Conservation (phyloP, 2,329 filamentous ascomycete species). For the Colletotrichum paranaense region DNA sequence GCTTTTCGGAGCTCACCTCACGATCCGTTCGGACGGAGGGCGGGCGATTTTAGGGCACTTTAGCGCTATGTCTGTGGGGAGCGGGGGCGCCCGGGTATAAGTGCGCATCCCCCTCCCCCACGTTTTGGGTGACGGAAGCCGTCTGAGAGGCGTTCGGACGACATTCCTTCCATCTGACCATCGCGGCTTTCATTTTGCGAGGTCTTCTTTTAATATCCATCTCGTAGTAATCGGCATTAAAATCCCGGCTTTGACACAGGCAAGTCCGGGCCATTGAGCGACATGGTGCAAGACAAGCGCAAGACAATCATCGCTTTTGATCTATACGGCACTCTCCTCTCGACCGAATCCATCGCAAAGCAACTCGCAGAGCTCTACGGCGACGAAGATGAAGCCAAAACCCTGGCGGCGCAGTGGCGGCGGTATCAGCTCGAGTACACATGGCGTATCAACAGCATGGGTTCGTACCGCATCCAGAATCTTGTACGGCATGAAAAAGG, state of each 20-base stretch:
- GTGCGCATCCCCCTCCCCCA: constrained; percentile 11
- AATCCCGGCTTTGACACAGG: neutral
- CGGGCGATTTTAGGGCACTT: constrained; percentile 13
- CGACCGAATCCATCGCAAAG: constrained; percentile 74
- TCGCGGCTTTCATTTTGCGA: neutral
- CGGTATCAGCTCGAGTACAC: constrained; percentile 82
- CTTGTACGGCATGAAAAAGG: neutral
- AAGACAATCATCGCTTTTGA: constrained; percentile 75
- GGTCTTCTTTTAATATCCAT: neutral
- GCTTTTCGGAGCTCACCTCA: neutral
- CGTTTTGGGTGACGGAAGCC: constrained; percentile 5
- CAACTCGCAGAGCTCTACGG: constrained; percentile 69
- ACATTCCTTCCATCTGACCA: neutral
- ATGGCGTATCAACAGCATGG: constrained; percentile 81
- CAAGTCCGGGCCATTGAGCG: neutral
- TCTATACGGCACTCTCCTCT: constrained; percentile 80
- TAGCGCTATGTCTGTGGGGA: neutral
- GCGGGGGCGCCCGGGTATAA: neutral
- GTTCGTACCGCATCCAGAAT: constrained; percentile 52
- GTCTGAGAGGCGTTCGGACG: constrained; percentile 3
- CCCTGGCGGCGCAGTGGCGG: constrained; percentile 72
- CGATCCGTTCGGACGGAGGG: neutral
- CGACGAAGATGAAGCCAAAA: constrained; percentile 61
- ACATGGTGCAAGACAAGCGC: constrained; percentile 24
- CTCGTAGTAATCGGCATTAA: neutral